A percentile compares a stretch with the other conserved stretches of the same genome.
phyloP scores from a whole-genome alignment of 139 green algal species.

The Chlamydomonas schloesseri region DNA sequence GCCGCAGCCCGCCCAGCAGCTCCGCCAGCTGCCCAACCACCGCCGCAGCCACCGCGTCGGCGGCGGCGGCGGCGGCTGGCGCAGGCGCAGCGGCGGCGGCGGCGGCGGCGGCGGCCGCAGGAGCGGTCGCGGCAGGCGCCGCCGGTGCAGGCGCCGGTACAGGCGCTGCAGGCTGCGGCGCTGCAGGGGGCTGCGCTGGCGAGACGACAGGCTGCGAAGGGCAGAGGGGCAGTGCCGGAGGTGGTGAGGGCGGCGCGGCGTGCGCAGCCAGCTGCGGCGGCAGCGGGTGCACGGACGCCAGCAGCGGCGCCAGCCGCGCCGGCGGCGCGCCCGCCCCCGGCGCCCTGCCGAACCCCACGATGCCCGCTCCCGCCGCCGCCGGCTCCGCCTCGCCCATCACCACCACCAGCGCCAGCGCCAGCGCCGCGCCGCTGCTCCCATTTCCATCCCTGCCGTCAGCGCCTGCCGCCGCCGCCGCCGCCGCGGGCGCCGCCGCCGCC shows the following conservation, averaged over 20 bases:
- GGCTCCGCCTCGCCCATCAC: slow-evolving; percentile 1
- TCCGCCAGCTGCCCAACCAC: background rate
- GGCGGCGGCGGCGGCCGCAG: background rate
- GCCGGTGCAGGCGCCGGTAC: background rate
- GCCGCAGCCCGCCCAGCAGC: slow-evolving; percentile 15
- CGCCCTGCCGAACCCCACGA: slow-evolving; percentile 13
- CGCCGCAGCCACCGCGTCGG: background rate
- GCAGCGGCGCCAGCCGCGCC: background rate
- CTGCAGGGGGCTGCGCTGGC: background rate
- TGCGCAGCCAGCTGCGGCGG: background rate
- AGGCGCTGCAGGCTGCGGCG: background rate
- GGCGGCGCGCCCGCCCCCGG: background rate
- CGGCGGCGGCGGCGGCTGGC: background rate
- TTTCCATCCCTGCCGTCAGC: background rate
- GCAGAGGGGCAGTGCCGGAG: background rate
- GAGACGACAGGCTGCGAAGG: background rate
- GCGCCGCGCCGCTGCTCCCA: background rate
- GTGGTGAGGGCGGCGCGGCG: background rate
- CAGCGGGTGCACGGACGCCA: slow-evolving; percentile 2
- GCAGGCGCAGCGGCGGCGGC: background rate
- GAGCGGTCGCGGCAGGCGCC: background rate
- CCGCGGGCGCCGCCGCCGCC: background rate
- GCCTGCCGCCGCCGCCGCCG: background rate
- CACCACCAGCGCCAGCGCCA: slow-evolving; percentile 13
- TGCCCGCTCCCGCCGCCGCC: background rate